Conservation (phyloP, 148 eudicot species). For the Selenicereus undatus region DNA sequence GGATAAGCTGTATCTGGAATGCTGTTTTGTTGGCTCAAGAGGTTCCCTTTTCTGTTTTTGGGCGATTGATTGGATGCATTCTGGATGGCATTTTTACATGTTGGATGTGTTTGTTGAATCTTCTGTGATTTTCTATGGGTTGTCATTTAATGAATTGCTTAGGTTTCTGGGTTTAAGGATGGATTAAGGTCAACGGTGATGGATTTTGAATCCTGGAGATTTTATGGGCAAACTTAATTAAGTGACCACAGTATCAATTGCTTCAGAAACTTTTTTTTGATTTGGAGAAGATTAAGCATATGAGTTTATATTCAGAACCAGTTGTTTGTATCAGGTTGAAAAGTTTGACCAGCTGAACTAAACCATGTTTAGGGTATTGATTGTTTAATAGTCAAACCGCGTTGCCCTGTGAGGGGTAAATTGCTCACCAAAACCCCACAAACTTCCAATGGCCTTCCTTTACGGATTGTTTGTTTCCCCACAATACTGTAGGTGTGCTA, state of each 20-base stretch:
- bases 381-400: not conserved
- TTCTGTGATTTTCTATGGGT: not conserved
- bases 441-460: too few species aligned
- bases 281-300: not conserved
- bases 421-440: too few species aligned
- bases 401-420: too few species aligned
- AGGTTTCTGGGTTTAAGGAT: not conserved
- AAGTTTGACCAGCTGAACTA: not conserved
- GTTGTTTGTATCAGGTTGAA: not conserved
- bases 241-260: too few species aligned
- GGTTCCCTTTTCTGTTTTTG: not conserved
- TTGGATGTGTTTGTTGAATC: not conserved
- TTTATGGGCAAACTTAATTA: not conserved
- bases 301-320: not conserved
- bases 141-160: not conserved
- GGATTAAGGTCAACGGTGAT: not conserved
- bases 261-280: not conserved
- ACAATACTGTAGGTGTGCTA: not conserved
- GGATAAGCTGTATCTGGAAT: not conserved
- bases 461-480: not conserved
- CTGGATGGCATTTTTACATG: not conserved
- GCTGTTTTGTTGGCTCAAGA: not conserved
- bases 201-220: not conserved
- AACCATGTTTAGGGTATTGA: not conserved
- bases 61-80: not conserved